Evolutionary conservation across 2,329 filamentous ascomycete genomes (phyloP), one percentile per base, ranked within the genome.

Genomic region (Hymenoscyphus fraxineus): DNA sequence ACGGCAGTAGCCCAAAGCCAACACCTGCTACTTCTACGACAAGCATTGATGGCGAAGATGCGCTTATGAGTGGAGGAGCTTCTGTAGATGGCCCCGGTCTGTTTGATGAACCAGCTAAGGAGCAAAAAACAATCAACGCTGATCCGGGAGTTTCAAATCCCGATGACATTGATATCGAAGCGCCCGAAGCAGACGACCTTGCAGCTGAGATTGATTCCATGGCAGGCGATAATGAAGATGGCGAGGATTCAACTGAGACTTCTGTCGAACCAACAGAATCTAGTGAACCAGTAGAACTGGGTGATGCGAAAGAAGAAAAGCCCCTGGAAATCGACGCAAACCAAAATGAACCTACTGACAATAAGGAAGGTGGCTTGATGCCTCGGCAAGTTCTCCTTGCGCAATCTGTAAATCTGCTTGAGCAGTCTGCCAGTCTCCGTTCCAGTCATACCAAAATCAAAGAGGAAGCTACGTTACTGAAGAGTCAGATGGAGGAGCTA

Each of bases 91-190:
- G 63, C 35, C 67, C 69, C 16, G 68, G 70, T 56, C 67, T 73
- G n/a, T 73, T 71, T 47, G 70, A 70, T 54, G 66, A 71, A 12
- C 64, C 64, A 9, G 19, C 64, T n/a, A 66, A 64, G 38, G 54
- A 51, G 32, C 65, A 66, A 19, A 69, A 67, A 55, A 61, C 64
- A 16, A 47, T 58, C 3, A 62, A 65, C 19, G 32, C 60, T 1
- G 65, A 67, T 27, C 59, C 65, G 4, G 68, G 65, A 15, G 60
- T 69, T 10, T 59, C 71, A 6, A 70, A 78, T 60, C 77, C 77
- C 3, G 76, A 78, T 35, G 72, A 75, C 40, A 73, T 75, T 38
- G 66, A 75, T 61, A 63, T 75, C 16, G 72, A 74, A 27, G 69
- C 69, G 59, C 73, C 73, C 6, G 73, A 74, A 62, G 67, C n/a